Conservation (phyloP, 768 basidiomycete species). For the Leucogyrophana mollusca region DNA sequence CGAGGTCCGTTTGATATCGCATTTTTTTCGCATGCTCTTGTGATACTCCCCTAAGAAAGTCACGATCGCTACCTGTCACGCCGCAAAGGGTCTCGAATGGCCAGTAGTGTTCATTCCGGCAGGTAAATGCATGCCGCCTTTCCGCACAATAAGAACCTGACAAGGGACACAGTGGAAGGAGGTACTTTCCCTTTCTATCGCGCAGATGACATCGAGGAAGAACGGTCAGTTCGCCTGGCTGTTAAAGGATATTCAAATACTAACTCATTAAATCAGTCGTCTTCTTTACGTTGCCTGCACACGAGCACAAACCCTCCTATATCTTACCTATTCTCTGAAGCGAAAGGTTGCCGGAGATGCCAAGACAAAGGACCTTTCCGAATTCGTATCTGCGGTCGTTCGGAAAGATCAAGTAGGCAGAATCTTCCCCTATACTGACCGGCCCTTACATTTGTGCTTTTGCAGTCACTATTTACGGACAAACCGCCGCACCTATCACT, state of each 20-base stretch:
- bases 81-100: slow-evolving; percentile 92
- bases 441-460: not conserved
- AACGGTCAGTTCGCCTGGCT: slow-evolving; percentile 47
- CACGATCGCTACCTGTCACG: slow-evolving; percentile 82
- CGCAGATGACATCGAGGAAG: slow-evolving; percentile 76
- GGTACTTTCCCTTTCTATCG: slow-evolving; percentile 77
- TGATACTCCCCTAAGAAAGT: slow-evolving; percentile 57
- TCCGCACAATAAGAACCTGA: not conserved
- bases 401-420: slow-evolving; percentile 41
- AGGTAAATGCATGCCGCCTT: slow-evolving; percentile 35
- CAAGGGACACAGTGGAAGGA: slow-evolving; percentile 50
- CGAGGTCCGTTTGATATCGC: slow-evolving; percentile 31
- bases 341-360: slow-evolving; percentile 57
- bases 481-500: slow-evolving; percentile 42
- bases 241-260: not conserved
- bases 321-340: slow-evolving; percentile 48
- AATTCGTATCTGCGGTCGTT: slow-evolving; percentile 51
- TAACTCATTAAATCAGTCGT: slow-evolving; percentile 44
- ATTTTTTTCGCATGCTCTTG: not conserved
- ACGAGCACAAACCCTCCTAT: slow-evolving; percentile 71
- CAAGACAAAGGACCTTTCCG: slow-evolving; percentile 50
- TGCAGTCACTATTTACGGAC: slow-evolving; percentile 40
- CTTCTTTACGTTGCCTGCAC: slow-evolving; percentile 89
- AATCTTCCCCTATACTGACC: slow-evolving; percentile 15
- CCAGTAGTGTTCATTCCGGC: slow-evolving; percentile 83